Percentiles rank a stretch among this genome's conserved stretches.
Evolutionary conservation across 1,284 basidiomycete species (phyloP).

Genomic region (Stygiomarasmius scandens): DNA sequence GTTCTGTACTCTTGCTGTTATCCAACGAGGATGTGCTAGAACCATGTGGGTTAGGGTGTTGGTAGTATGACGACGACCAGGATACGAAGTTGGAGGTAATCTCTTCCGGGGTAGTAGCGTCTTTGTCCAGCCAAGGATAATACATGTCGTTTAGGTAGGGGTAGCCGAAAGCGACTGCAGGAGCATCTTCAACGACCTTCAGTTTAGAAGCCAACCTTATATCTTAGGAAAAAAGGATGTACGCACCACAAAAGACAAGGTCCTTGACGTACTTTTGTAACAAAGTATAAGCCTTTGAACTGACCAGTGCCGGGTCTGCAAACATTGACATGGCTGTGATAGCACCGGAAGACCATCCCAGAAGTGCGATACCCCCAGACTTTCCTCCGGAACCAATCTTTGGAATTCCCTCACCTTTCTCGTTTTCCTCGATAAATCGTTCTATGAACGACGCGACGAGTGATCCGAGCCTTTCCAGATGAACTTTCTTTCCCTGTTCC

Average conservation of each 20-base stretch:
- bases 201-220: not conserved
- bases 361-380: slow-evolving; percentile 30
- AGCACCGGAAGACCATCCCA: slow-evolving; percentile 33
- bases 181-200: not conserved
- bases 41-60: slow-evolving; percentile 4
- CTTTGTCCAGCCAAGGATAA: slow-evolving; percentile 14
- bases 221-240: not conserved
- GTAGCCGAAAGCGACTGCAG: not conserved
- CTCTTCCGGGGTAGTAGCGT: slow-evolving; percentile 9
- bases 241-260: not conserved
- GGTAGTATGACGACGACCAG: slow-evolving; percentile 20
- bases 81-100: slow-evolving; percentile 4
- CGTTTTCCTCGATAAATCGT: slow-evolving; percentile 25
- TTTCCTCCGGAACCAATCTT: slow-evolving; percentile 22
- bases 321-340: not conserved
- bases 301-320: not conserved
- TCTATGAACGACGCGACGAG: slow-evolving; percentile 22
- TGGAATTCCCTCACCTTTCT: slow-evolving; percentile 23
- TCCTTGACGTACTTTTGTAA: not conserved
- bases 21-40: not conserved
- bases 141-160: slow-evolving; percentile 10
- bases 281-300: not conserved
- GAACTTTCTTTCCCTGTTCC: not conserved
- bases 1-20: not conserved
- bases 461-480: not conserved